Conservation (phyloP, 2,329 filamentous ascomycete species). For the Microcyclospora tardicrescens region DNA sequence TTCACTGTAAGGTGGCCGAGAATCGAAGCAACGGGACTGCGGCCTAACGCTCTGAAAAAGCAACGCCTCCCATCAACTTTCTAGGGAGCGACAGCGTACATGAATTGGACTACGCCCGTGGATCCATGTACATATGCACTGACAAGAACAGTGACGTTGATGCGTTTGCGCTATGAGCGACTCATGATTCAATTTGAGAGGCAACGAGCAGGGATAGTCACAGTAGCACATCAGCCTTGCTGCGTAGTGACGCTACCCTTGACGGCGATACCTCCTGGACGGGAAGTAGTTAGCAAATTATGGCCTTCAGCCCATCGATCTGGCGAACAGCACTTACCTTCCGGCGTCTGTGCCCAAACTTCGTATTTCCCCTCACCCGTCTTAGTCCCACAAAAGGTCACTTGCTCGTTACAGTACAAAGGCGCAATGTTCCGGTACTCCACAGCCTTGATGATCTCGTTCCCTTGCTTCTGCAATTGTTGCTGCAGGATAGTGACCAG, state of each 20-base stretch:
- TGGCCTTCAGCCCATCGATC: neutral
- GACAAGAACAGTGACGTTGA: neutral
- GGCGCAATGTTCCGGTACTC: conserved; percentile 74
- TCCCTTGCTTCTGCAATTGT: conserved; percentile 23
- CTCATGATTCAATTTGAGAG: too few relatives aligned
- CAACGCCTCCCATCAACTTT: too few relatives aligned
- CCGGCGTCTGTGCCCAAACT: conserved; percentile 29
- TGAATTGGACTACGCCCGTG: too few relatives aligned
- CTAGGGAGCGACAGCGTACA: too few relatives aligned
- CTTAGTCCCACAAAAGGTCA: conserved; percentile 55
- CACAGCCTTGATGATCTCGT: conserved; percentile 41
- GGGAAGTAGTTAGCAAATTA: neutral
- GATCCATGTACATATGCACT: neutral
- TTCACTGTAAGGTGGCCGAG: too few relatives aligned
- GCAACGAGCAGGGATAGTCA: too few relatives aligned
- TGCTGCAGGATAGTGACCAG: conserved; percentile 58
- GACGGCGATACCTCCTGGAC: conserved; percentile 27
- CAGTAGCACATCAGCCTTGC: neutral
- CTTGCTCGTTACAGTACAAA: conserved; percentile 58
- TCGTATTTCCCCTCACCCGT: conserved; percentile 28
- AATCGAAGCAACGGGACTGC: too few relatives aligned
- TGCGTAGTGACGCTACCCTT: conserved; percentile 28
- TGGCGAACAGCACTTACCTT: conserved; percentile 10
- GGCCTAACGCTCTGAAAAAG: too few relatives aligned
- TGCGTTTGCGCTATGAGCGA: too few relatives aligned